phyloP scores from a whole-genome alignment of 805 yeast species.

The Starmerella potacharoeniae region DNA sequence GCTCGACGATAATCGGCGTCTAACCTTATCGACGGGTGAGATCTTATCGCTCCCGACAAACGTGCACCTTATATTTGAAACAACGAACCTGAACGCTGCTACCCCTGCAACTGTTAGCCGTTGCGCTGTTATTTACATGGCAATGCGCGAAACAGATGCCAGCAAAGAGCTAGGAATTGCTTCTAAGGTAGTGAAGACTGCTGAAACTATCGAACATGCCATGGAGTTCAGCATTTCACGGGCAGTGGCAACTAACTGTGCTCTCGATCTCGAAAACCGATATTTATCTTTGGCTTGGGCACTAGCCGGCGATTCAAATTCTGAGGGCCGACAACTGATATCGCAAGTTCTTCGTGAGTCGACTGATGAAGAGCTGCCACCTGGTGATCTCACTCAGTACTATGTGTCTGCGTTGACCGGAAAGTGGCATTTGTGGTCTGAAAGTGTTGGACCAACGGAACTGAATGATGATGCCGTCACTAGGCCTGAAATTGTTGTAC shows the following conservation, averaged over 20 bases:
- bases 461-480: slow-evolving; percentile 50
- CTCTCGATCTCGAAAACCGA: slow-evolving; percentile 29
- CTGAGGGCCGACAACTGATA: slow-evolving; percentile 5
- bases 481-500: slow-evolving; percentile 54
- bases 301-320: slow-evolving; percentile 43
- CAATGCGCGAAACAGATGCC: background rate
- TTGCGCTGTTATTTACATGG: slow-evolving; percentile 72
- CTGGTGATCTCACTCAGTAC: slow-evolving; percentile 31
- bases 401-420: slow-evolving; percentile 37
- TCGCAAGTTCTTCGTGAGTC: slow-evolving; percentile 4
- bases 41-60: slow-evolving; percentile 56
- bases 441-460: slow-evolving; percentile 22
- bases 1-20: slow-evolving; percentile 69
- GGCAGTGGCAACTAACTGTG: slow-evolving; percentile 32
- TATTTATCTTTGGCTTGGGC: slow-evolving; percentile 45
- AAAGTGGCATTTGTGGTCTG: slow-evolving; percentile 36
- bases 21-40: slow-evolving; percentile 87
- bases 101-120: slow-evolving; percentile 90
- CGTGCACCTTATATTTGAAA: slow-evolving; percentile 64
- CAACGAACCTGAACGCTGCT: slow-evolving; percentile 49
- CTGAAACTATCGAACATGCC: slow-evolving; percentile 35
- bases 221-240: slow-evolving; percentile 39
- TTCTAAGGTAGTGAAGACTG: slow-evolving; percentile 22
- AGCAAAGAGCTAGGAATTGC: background rate
- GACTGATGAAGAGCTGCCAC: background rate